Conservation (phyloP, 306 rosid species). For the Cucurbita argyrosperma region DNA sequence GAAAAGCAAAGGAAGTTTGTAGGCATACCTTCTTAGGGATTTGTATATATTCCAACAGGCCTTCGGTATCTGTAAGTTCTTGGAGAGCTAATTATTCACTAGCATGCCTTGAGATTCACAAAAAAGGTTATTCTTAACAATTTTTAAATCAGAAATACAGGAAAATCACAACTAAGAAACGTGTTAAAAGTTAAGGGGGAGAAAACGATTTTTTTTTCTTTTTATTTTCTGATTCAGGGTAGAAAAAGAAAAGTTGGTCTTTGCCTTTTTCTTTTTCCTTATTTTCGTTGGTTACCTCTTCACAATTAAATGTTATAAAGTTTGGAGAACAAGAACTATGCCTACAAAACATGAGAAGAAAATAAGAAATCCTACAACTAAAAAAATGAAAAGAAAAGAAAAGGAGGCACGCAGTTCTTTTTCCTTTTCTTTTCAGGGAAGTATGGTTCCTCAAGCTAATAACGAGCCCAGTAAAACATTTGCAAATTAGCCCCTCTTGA, state of each 20-base stretch:
- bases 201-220: slow-evolving; percentile 19
- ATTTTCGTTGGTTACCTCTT: slow-evolving; percentile 15
- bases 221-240: slow-evolving; percentile 1
- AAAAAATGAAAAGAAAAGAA: neutral
- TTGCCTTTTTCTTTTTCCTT: slow-evolving; percentile 29
- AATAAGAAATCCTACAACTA: neutral
- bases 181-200: slow-evolving; percentile 32
- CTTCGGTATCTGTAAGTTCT: slow-evolving; percentile 8
- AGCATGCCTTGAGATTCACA: slow-evolving; percentile 45
- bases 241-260: slow-evolving; percentile 36
- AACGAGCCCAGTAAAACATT: neutral
- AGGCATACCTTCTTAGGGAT: slow-evolving; percentile 67
- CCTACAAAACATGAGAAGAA: neutral
- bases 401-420: neutral
- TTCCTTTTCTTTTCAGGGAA: neutral
- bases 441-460: neutral
- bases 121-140: slow-evolving; percentile 12
- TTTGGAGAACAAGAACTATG: slow-evolving; percentile 1
- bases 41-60: slow-evolving; percentile 37
- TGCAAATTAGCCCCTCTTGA: neutral
- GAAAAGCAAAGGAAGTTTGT: slow-evolving; percentile 30
- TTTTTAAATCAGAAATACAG: slow-evolving; percentile 34
- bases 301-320: neutral
- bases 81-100: slow-evolving; percentile 26
- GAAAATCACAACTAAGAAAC: slow-evolving; percentile 44